Evolutionary conservation across 306 rosid species (phyloP).

Genomic region (Elaeagnus macrophylla): DNA sequence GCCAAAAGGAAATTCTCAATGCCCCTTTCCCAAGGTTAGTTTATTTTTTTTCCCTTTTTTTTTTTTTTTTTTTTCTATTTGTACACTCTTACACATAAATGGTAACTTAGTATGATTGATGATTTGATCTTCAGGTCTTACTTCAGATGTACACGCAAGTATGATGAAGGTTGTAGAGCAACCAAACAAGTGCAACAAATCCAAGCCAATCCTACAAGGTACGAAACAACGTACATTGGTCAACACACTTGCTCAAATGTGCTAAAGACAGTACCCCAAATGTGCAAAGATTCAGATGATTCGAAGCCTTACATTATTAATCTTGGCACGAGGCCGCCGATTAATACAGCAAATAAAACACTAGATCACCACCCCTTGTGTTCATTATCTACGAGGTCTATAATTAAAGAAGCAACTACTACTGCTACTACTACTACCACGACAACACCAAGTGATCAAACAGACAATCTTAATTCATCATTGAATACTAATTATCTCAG

Average conservation of each 20-base stretch:
- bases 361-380: no score
- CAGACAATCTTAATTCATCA: no score
- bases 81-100: not conserved
- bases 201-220: conserved; percentile 38
- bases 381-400: no score
- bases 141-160: conserved; percentile 68
- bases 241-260: conserved; percentile 44
- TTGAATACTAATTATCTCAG: no score
- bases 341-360: no score
- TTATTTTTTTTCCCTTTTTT: not conserved
- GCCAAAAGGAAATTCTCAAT: conserved; percentile 48
- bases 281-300: no score
- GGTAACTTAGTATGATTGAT: not conserved
- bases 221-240: conserved; percentile 43
- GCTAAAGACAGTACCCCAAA: not conserved
- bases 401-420: no score
- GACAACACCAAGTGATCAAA: no score
- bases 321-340: no score
- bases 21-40: conserved; percentile 37
- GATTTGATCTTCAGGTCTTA: conserved; percentile 37
- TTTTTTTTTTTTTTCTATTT: not conserved
- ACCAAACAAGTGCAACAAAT: conserved; percentile 63
- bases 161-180: conserved; percentile 58
- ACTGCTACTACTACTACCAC: no score
- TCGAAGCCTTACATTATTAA: no score